Percentiles rank a stretch among this genome's conserved stretches.
phyloP scores from a whole-genome alignment of 495 filamentous ascomycete species.

The Trichocladium uniseriatum region DNA sequence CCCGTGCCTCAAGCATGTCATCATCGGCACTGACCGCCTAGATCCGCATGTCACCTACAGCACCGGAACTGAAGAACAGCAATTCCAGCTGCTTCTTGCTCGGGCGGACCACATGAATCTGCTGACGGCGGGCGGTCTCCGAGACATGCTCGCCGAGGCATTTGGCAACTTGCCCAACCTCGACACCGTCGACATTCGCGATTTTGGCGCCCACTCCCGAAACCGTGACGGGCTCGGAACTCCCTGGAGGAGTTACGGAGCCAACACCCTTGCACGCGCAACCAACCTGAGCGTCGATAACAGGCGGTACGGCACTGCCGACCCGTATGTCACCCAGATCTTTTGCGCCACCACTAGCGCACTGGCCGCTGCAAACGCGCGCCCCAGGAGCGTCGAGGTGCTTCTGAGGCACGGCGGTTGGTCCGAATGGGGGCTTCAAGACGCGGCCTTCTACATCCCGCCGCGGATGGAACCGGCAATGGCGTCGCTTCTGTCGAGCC shows the following conservation, averaged over 20 bases:
- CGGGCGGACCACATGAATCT: conserved; percentile 24
- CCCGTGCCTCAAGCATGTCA: conserved; percentile 35
- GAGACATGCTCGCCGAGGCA: conserved; percentile 42
- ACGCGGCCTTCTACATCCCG: conserved; percentile 30
- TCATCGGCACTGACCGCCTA: conserved; percentile 35
- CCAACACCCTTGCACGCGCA: conserved; percentile 14
- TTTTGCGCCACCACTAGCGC: conserved; percentile 28
- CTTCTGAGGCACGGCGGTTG: conserved; percentile 18
- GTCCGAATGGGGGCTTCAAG: conserved; percentile 6
- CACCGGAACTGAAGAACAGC: background rate
- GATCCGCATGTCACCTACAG: background rate
- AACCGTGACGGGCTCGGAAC: conserved; percentile 21
- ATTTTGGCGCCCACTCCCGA: conserved; percentile 32
- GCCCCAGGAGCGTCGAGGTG: conserved; percentile 30
- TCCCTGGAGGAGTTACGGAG: conserved; percentile 30
- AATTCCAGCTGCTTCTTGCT: background rate
- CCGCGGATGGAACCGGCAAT: conserved; percentile 18
- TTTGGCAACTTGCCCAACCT: conserved; percentile 40
- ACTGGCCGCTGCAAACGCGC: conserved; percentile 25
- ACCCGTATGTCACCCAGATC: conserved; percentile 11
- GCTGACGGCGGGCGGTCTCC: conserved; percentile 29
- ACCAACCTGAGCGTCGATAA: background rate
- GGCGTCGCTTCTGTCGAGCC: conserved; percentile 21
- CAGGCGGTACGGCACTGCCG: background rate
- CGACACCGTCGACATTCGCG: conserved; percentile 39